phyloP scores from a whole-genome alignment of 371 early-diverging fungal genomes.

The Mucor mucedo region DNA sequence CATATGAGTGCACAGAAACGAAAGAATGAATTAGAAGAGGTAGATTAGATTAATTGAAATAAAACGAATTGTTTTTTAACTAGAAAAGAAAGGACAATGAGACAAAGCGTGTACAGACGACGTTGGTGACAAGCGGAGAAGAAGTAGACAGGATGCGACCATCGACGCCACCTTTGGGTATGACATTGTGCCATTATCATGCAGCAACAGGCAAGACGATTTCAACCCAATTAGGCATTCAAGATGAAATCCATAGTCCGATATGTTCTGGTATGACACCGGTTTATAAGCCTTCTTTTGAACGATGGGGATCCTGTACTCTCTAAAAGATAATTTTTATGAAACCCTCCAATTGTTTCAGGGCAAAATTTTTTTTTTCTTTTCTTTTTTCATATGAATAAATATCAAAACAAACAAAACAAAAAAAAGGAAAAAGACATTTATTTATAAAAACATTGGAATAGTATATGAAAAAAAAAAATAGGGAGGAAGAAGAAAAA shows the following conservation, averaged over 20 bases:
- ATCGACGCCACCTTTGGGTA: slow-evolving; percentile 51
- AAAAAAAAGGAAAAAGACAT: not conserved
- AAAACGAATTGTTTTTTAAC: not conserved
- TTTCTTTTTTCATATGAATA: not conserved
- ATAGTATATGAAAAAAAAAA: not conserved
- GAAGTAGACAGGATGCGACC: slow-evolving; percentile 26
- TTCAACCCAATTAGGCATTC: slow-evolving; percentile 37
- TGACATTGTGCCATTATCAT: slow-evolving; percentile 54
- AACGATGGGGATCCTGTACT: slow-evolving; percentile 54
- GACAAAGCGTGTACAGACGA: not conserved
- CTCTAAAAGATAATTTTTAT: slow-evolving; percentile 21
- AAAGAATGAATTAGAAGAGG: no score
- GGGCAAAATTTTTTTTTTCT: not conserved
- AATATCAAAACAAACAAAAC: not conserved
- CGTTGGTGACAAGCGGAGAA: not conserved
- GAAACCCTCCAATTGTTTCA: not conserved
- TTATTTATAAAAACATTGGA: slow-evolving; percentile 4
- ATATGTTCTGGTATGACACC: slow-evolving; percentile 57
- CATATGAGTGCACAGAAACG: no score
- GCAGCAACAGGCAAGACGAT: slow-evolving; percentile 39
- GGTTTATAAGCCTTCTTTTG: slow-evolving; percentile 46
- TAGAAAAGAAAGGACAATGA: not conserved
- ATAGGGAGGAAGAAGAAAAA: not conserved
- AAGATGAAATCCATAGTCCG: slow-evolving; percentile 31
- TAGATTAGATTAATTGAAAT: no score